Conservation (phyloP, 1,284 basidiomycete species). For the Cutaneotrichosporon sp. region DNA sequence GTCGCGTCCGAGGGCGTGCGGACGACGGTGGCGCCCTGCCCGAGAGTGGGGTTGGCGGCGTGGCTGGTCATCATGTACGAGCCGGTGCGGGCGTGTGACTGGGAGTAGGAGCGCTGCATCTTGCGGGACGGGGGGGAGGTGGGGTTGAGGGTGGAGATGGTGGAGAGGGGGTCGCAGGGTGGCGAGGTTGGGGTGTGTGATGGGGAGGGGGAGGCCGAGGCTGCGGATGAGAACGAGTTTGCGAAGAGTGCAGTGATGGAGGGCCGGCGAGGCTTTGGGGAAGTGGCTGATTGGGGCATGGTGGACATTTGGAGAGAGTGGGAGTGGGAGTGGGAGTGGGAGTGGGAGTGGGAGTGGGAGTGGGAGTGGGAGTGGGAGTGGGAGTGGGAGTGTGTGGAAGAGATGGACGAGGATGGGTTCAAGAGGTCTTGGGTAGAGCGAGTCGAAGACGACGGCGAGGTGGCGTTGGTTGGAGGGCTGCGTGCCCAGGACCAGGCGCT, state of each 20-base stretch:
- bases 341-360: not conserved
- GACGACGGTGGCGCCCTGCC: slow-evolving; percentile 33
- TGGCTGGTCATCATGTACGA: slow-evolving; percentile 4
- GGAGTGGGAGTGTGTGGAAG: not conserved
- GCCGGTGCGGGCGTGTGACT: slow-evolving; percentile 11
- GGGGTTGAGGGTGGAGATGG: not conserved
- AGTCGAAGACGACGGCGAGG: too few species aligned
- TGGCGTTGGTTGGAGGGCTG: not conserved
- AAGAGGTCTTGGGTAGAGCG: too few species aligned
- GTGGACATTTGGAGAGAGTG: slow-evolving; percentile 4
- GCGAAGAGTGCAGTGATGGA: slow-evolving; percentile 7
- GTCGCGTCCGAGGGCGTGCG: slow-evolving; percentile 37
- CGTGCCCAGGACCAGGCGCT: not conserved
- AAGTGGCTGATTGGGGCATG: not conserved
- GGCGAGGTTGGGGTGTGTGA: not conserved
- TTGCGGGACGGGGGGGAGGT: slow-evolving; percentile 1
- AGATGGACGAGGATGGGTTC: too few species aligned
- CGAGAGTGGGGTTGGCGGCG: slow-evolving; percentile 7
- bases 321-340: not conserved
- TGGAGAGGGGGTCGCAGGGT: not conserved
- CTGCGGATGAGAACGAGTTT: not conserved
- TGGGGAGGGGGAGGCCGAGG: not conserved
- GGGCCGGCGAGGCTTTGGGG: not conserved
- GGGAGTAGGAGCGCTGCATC: slow-evolving; percentile 23
- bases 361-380: not conserved